Conservation (phyloP, 495 filamentous ascomycete genomes). For the Xylaria venustula region DNA sequence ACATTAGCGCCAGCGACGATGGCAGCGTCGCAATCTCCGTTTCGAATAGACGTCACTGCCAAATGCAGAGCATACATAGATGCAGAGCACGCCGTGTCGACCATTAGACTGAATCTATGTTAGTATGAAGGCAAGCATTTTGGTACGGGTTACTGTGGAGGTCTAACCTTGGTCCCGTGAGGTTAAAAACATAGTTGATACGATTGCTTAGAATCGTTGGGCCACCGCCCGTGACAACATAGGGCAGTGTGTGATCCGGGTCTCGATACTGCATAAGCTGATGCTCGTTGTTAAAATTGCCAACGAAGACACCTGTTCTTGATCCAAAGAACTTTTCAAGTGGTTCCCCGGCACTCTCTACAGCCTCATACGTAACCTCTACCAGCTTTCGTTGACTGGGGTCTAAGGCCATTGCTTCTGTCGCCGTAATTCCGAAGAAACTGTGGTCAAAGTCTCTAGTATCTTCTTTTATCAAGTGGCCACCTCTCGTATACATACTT, state of each 20-base stretch:
- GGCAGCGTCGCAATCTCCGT: slow-evolving; percentile 32
- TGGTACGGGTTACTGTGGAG: too few species aligned
- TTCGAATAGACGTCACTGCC: slow-evolving; percentile 67
- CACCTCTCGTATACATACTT: slow-evolving; percentile 36
- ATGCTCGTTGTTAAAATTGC: slow-evolving; percentile 36
- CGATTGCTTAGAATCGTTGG: slow-evolving; percentile 53
- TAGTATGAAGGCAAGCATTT: background rate
- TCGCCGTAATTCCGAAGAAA: slow-evolving; percentile 48
- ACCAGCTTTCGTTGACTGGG: slow-evolving; percentile 55
- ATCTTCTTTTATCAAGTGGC: slow-evolving; percentile 52
- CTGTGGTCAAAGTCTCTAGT: slow-evolving; percentile 42
- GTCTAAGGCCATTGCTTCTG: slow-evolving; percentile 50
- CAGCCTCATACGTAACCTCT: slow-evolving; percentile 47
- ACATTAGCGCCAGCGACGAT: slow-evolving; percentile 46
- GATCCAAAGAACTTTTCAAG: slow-evolving; percentile 37
- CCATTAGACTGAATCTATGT: slow-evolving; percentile 49
- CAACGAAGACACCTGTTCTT: slow-evolving; percentile 42
- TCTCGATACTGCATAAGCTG: slow-evolving; percentile 29
- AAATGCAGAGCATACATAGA: slow-evolving; percentile 52
- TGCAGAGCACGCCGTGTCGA: slow-evolving; percentile 84
- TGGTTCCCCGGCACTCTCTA: slow-evolving; percentile 48
- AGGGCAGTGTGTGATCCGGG: slow-evolving; percentile 27
- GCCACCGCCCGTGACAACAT: slow-evolving; percentile 38
- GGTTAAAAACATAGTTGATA: slow-evolving; percentile 49
- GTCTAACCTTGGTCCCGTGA: slow-evolving; percentile 49